Evolutionary conservation across 805 yeast genomes (phyloP).

Genomic region (Cyberlindnera veronae): DNA sequence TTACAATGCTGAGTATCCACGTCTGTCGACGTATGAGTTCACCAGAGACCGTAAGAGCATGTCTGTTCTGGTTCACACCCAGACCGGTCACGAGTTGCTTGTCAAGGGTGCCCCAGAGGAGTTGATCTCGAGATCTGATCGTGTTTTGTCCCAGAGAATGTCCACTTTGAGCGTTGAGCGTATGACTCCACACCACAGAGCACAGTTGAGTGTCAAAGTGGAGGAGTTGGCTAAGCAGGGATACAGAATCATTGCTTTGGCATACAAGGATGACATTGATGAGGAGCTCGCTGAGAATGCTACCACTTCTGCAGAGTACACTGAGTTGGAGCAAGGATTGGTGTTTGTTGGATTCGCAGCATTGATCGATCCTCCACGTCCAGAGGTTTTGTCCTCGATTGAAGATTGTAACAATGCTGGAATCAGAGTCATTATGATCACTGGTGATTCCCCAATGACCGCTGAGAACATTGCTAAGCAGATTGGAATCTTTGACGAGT

Average conservation of each 20-base stretch:
- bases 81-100: slow-evolving; percentile 29
- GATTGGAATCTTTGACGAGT: slow-evolving; percentile 35
- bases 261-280: slow-evolving; percentile 34
- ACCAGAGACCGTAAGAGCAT: slow-evolving; percentile 48
- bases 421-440: slow-evolving; percentile 41
- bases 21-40: slow-evolving; percentile 42
- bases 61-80: slow-evolving; percentile 42
- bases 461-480: slow-evolving; percentile 49
- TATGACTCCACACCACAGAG: slow-evolving; percentile 33
- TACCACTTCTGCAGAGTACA: slow-evolving; percentile 35
- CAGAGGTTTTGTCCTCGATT: slow-evolving; percentile 34
- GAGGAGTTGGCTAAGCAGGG: slow-evolving; percentile 36
- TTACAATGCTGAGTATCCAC: slow-evolving; percentile 25
- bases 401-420: slow-evolving; percentile 38
- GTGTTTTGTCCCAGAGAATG: slow-evolving; percentile 32
- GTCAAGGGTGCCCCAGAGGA: slow-evolving; percentile 59
- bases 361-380: slow-evolving; percentile 44
- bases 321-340: slow-evolving; percentile 29
- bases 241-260: slow-evolving; percentile 32
- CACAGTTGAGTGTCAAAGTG: slow-evolving; percentile 33
- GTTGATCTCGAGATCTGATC: slow-evolving; percentile 39
- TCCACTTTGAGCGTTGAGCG: slow-evolving; percentile 19
- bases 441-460: slow-evolving; percentile 55
- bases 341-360: slow-evolving; percentile 40
- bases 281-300: slow-evolving; percentile 28